Evolutionary conservation across 2,329 filamentous ascomycete species (phyloP).

Genomic region (Ophiocordyceps polyrhachis-furcata): DNA sequence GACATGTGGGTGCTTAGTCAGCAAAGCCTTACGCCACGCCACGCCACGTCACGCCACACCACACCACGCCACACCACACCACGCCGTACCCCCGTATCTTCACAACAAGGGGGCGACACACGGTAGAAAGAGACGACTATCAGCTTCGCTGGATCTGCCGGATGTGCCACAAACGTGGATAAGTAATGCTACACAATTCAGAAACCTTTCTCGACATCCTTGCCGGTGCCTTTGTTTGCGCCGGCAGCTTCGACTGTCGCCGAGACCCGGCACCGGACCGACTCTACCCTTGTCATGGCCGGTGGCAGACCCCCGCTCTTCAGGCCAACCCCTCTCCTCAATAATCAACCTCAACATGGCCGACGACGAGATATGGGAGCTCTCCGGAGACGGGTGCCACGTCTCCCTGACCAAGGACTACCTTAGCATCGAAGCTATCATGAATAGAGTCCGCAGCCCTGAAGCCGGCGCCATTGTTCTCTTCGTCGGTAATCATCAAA

Average conservation of each 20-base stretch:
- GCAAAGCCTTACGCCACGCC: no score
- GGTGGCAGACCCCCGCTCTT: neutral
- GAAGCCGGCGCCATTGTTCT: conserved; percentile 59
- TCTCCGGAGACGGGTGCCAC: conserved; percentile 34
- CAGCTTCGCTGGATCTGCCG: neutral
- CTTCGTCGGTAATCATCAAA: conserved; percentile 42
- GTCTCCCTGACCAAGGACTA: conserved; percentile 48
- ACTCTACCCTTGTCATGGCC: neutral
- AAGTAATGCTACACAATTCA: neutral
- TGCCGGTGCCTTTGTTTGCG: neutral
- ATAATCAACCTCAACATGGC: conserved; percentile 2
- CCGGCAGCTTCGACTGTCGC: neutral
- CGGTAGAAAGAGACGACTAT: neutral
- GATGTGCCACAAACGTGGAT: neutral
- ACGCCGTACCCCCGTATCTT: no score
- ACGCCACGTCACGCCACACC: no score
- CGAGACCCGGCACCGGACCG: neutral
- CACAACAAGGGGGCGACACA: no score
- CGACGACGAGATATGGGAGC: conserved; percentile 15
- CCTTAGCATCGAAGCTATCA: conserved; percentile 37
- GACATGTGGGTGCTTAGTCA: no score
- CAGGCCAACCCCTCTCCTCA: neutral
- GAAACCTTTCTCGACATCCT: neutral
- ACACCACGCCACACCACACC: no score
- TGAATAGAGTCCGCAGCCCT: conserved; percentile 51